phyloP scores from a whole-genome alignment of 202 grass and related monocot species.

The Schoenoplectus tabernaemontani region DNA sequence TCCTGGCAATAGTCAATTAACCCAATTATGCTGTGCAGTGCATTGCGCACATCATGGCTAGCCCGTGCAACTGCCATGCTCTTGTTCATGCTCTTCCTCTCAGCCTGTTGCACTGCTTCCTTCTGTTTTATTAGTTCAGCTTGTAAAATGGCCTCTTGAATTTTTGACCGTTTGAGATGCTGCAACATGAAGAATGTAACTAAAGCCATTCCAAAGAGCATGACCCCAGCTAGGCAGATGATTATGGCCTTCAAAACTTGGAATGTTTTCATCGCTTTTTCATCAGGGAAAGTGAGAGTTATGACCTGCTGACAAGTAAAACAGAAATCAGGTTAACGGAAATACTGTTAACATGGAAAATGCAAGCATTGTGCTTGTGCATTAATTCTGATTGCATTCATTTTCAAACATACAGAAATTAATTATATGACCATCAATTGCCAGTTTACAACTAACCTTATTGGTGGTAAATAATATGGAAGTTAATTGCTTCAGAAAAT shows the following conservation, averaged over 20 bases:
- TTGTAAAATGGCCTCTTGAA: constrained; percentile 27
- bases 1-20: constrained; percentile 35
- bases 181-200: constrained; percentile 18
- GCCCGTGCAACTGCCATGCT: constrained; percentile 61
- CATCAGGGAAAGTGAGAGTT: constrained; percentile 18
- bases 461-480: not conserved
- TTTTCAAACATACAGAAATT: no score
- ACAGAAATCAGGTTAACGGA: constrained; percentile 12
- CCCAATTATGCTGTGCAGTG: constrained; percentile 36
- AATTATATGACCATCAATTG: no score
- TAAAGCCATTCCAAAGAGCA: not conserved
- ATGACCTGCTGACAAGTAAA: constrained; percentile 28
- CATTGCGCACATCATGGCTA: constrained; percentile 69
- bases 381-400: not conserved
- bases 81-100: constrained; percentile 94
- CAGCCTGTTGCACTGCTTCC: constrained; percentile 66
- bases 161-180: constrained; percentile 16
- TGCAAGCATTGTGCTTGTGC: not conserved
- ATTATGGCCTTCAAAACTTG: constrained; percentile 1
- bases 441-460: no score
- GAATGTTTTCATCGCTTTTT: not conserved
- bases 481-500: not conserved
- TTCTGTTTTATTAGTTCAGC: constrained; percentile 53
- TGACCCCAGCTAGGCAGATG: not conserved
- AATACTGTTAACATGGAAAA: not conserved